These are phyloP conservation scores for Withania somnifera DNA, from an alignment of 305 asterid genomes.

Conservation along the genomic window DNA sequence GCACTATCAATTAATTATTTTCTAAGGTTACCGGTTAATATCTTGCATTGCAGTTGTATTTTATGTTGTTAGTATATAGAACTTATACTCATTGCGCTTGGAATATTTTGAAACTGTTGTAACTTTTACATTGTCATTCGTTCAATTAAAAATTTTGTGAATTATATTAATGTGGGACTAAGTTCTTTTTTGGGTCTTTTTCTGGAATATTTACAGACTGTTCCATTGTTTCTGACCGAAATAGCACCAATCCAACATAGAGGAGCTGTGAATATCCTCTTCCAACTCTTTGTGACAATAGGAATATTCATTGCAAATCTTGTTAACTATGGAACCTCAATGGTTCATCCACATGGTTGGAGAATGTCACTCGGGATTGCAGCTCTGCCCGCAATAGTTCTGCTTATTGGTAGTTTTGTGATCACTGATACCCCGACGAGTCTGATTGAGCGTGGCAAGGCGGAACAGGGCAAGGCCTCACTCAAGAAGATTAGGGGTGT, in stretches of 20 bases:
- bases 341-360: conserved; percentile 51
- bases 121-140: not conserved
- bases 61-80: not conserved
- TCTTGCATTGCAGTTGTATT: not conserved
- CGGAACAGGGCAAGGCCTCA: conserved; percentile 6
- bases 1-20: no score
- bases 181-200: conserved; percentile 33
- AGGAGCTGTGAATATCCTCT: conserved; percentile 61
- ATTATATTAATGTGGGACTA: no score
- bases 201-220: conserved; percentile 34
- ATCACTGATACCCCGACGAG: conserved; percentile 27
- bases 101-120: not conserved
- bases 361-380: conserved; percentile 38
- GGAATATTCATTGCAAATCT: conserved; percentile 60
- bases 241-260: conserved; percentile 45
- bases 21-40: not conserved
- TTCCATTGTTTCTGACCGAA: conserved; percentile 59
- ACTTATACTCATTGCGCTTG: not conserved
- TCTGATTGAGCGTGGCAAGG: conserved; percentile 26
- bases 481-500: conserved; percentile 19
- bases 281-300: conserved; percentile 65
- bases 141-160: not conserved
- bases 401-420: conserved; percentile 18
- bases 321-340: conserved; percentile 40
- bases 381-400: conserved; percentile 26